phyloP scores from a whole-genome alignment of 768 basidiomycete species.

The Tricholoma bakamatsutake region DNA sequence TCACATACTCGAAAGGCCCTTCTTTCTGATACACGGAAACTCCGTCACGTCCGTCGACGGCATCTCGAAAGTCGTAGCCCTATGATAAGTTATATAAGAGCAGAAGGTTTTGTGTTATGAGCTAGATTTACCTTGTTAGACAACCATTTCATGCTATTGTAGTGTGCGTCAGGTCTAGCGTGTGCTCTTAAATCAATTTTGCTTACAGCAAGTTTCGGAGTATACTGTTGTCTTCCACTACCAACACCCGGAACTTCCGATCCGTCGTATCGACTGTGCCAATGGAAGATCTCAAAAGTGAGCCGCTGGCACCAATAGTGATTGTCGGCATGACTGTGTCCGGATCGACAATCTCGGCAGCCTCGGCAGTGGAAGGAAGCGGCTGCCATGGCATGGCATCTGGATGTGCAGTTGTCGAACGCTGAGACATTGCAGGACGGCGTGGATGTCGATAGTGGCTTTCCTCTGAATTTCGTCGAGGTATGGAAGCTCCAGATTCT shows the following conservation, averaged over 20 bases:
- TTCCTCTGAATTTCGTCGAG: constrained; percentile 48
- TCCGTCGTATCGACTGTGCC: constrained; percentile 41
- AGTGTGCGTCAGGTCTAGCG: neutral
- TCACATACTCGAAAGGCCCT: constrained; percentile 80
- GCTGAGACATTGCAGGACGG: constrained; percentile 51
- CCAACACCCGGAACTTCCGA: constrained; percentile 56
- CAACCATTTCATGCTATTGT: constrained; percentile 55
- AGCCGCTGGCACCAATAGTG: constrained; percentile 54
- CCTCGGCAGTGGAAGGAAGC: constrained; percentile 19
- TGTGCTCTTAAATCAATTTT: constrained; percentile 7
- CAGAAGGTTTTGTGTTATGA: neutral
- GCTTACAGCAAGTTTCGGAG: constrained; percentile 77
- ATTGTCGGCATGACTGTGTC: constrained; percentile 38
- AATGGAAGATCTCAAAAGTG: constrained; percentile 62
- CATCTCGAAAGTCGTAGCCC: constrained; percentile 74
- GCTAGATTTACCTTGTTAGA: constrained; percentile 40
- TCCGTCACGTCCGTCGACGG: constrained; percentile 81
- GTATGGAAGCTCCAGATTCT: constrained; percentile 11
- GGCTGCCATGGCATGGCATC: constrained; percentile 29
- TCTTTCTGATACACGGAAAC: constrained; percentile 67
- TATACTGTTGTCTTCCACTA: constrained; percentile 89
- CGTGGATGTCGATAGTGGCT: constrained; percentile 10
- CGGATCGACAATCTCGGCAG: constrained; percentile 14
- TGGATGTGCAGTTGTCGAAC: constrained; percentile 45
- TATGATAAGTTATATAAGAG: constrained; percentile 11